Evolutionary conservation across 768 basidiomycete genomes (phyloP), one percentile per base, ranked within the genome.

Genomic region (Suillus alpinus): DNA sequence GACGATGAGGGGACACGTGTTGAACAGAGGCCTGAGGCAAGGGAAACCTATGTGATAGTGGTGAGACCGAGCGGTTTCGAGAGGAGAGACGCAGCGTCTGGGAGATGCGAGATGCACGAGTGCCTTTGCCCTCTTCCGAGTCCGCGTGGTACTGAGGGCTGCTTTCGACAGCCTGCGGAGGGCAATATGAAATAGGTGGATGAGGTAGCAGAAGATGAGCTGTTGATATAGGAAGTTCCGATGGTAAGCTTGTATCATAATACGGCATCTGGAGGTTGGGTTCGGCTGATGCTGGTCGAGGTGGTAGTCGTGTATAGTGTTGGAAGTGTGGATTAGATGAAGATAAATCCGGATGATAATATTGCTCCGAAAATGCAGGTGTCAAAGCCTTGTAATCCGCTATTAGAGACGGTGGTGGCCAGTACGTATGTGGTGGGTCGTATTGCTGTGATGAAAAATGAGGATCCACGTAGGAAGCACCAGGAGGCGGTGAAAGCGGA

Each of bases 51-150:
- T 85, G 86, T 12, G 86, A 81, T 52, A 73, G 79, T 6, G 81
- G 89, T 29, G 89, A 91, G 26, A 83, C 83, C 0, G 87, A 86
- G 29, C 83, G 83, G 62, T 83, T 74, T 14, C 87, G 78, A 29
- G 84, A 84, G 14, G 82, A 80, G 46, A 80, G 70, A 53, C 82
- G 81, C 10, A 90, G 73, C 63, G 88, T 86, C 50, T 81, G 82
- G 29, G 87, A 73, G 46, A 87, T 79, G 13, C 86, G 80, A 4
- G 81, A 79, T 20, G 87, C 83, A 18, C 81, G 81, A 59, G 82
- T 80, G 43, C 86, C 88, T 67, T 86, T 86, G 39, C 85, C 84
- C 65, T 83, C 83, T 72, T 85, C 80, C 4, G 78, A 74, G 51
- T 80, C 81, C 9, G 72, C 58, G 62, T 62, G 62, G 12, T 60